phyloP scores from a whole-genome alignment of 108 stramenopile species.

The Nannochloropsis salina region DNA sequence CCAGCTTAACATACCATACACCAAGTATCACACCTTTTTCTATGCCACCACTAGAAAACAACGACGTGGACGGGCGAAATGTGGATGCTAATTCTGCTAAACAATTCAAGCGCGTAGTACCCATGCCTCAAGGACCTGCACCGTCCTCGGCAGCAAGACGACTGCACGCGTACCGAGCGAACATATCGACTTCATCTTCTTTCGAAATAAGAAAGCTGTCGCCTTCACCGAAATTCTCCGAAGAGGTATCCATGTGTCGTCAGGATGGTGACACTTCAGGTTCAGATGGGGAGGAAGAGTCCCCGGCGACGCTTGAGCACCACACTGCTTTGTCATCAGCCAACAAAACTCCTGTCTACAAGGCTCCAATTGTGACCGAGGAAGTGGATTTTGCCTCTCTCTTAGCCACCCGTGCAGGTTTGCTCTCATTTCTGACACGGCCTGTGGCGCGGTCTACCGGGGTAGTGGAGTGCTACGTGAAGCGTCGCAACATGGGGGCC shows the following conservation, averaged over 20 bases:
- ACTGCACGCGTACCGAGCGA: not conserved
- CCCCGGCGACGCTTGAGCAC: too few species aligned
- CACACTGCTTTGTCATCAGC: not conserved
- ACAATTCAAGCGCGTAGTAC: slow-evolving; percentile 8
- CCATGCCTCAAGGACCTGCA: not conserved
- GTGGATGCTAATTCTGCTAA: not conserved
- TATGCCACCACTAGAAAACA: not conserved
- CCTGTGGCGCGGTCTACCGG: slow-evolving; percentile 65
- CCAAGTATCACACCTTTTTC: not conserved
- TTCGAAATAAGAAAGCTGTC: not conserved
- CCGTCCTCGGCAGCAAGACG: not conserved
- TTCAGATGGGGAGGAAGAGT: not conserved
- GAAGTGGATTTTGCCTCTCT: not conserved
- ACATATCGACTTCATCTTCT: not conserved
- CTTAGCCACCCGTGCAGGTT: not conserved
- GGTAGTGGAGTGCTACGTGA: slow-evolving; percentile 70
- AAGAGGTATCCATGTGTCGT: not conserved
- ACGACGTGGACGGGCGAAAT: not conserved
- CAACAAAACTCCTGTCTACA: not conserved
- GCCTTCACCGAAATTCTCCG: not conserved
- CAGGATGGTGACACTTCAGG: not conserved
- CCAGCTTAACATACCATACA: not conserved
- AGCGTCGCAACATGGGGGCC: slow-evolving; percentile 65
- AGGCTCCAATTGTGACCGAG: not conserved
- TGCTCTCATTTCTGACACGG: slow-evolving; percentile 58